Evolutionary conservation across 306 rosid species (phyloP), one percentile per base, ranked within the genome.

Genomic region (Trifolium dubium): DNA sequence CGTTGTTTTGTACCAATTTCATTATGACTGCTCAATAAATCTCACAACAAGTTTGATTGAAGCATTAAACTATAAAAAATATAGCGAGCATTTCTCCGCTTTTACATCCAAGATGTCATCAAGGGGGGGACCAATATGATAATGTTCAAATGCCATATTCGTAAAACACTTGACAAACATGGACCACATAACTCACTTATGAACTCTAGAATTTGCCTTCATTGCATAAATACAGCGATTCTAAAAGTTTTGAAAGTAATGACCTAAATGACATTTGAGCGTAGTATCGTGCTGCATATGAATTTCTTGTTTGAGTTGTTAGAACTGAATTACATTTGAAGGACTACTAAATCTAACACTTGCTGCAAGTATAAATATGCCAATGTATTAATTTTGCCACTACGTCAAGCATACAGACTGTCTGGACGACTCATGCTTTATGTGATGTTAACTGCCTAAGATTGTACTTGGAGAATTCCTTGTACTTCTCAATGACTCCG

Each of bases 401-500:
- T 37, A 53, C 64, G 2, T 32, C 40, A 67, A 41, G 34, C 14
- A 62, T 29, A 19, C 5, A 46, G 4, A 67, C 13, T 9, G 3
- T 51, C 56, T 11, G 28, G 13, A 77, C 68, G 64, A 8, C 79
- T 87, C 81, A 87, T 10, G 41, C 82, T 83, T 85, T 82, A 13
- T 49, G 28, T 61, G 96, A 87, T 55, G 97, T 88, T 71, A 94
- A 88, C 84, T 94, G 97, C 89, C 99, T 84, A 78, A 94, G 73
- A 77, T 94, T 94, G 89, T 89, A 94, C 88, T 92, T 94, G 34
- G 92, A 83, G 19, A 88, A 50, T 80, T 92, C 90, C 92, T 89
- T 94, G 59, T 91, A 94, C 82, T 83, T 92, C 55, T 89, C 95
- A 32, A 86, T 78, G 55, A 92, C 82, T 55, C 99, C 97, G n/a